Conservation (phyloP, 1,139 yeast species). For the Torulaspora globosa region DNA sequence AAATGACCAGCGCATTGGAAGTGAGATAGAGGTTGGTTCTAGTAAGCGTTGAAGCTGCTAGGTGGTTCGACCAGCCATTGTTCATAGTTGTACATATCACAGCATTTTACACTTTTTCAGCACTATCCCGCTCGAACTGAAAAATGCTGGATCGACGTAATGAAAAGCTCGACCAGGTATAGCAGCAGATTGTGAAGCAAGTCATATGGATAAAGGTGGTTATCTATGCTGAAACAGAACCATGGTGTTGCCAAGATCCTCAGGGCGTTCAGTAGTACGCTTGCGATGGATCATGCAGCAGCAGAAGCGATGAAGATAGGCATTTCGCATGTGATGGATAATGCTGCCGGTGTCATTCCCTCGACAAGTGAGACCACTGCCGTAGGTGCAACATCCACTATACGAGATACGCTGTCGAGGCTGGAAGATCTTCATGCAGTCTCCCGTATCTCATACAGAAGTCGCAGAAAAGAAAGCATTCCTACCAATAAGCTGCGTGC, state of each 20-base stretch:
- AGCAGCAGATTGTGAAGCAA: background rate
- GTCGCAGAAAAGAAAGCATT: background rate
- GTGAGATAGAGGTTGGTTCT: background rate
- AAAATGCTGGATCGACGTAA: background rate
- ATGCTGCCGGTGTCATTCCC: background rate
- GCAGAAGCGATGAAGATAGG: slow-evolving; percentile 6
- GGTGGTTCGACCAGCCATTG: background rate
- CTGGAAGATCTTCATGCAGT: slow-evolving; percentile 3
- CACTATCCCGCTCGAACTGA: background rate
- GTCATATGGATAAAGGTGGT: background rate
- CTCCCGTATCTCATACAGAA: background rate
- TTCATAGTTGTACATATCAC: background rate
- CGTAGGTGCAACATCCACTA: background rate
- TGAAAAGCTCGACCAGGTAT: background rate
- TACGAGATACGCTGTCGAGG: slow-evolving; percentile 2
- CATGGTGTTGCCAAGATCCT: slow-evolving; percentile 7
- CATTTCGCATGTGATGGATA: slow-evolving; percentile 1
- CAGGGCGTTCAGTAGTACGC: slow-evolving; percentile 13
- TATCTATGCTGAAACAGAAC: slow-evolving; percentile 10
- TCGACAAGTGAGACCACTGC: background rate
- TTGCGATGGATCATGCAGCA: slow-evolving; percentile 11
- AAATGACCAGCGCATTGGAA: background rate
- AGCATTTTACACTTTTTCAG: slow-evolving; percentile 1
- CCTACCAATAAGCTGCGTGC: slow-evolving; percentile 9
- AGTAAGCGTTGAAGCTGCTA: too few species aligned